A percentile compares a stretch with the other conserved stretches of the same genome.
Conservation (phyloP, 352 stramenopile genomes). For the Globisporangium paddicum region DNA sequence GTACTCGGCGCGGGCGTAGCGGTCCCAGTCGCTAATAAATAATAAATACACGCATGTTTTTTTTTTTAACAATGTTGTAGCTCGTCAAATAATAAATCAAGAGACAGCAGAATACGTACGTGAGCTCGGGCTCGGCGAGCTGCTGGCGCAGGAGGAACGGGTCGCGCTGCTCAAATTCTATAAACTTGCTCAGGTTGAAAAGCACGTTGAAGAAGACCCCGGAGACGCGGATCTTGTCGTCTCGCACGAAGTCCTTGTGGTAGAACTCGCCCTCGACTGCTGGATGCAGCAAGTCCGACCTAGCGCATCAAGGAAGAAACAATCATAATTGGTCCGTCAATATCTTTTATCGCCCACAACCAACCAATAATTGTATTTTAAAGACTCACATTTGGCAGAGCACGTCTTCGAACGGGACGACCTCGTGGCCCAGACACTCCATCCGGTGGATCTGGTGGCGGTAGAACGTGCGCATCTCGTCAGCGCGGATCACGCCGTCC, state of each 20-base stretch:
- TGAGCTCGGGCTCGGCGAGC: conserved; percentile 83
- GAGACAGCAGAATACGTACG: conserved; percentile 34
- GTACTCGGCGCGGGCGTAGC: conserved; percentile 96
- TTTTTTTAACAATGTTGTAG: not conserved
- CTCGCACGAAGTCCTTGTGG: conserved; percentile 72
- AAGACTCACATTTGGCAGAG: conserved; percentile 97
- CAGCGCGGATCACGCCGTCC: conserved; percentile 94
- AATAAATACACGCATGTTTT: not conserved
- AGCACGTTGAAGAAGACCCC: conserved; percentile 98
- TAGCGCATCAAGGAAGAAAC: too few species aligned
- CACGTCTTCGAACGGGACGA: conserved; percentile 98
- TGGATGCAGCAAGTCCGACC: conserved; percentile 76
- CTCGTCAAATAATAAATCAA: not conserved
- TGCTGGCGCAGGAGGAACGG: conserved; percentile 96
- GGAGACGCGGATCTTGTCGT: conserved; percentile 88
- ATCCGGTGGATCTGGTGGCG: conserved; percentile 94
- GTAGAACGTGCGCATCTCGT: conserved; percentile 96
- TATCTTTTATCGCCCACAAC: not conserved
- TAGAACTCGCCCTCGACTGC: conserved; percentile 75
- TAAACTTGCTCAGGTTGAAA: conserved; percentile 99
- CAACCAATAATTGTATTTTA: not conserved
- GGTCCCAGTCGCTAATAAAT: conserved; percentile 92
- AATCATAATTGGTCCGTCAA: conserved; percentile 4
- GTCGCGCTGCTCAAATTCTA: conserved; percentile 98
- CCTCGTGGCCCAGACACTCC: conserved; percentile 97